Conservation (phyloP, 768 basidiomycete species). For the Kwoniella sp. region DNA sequence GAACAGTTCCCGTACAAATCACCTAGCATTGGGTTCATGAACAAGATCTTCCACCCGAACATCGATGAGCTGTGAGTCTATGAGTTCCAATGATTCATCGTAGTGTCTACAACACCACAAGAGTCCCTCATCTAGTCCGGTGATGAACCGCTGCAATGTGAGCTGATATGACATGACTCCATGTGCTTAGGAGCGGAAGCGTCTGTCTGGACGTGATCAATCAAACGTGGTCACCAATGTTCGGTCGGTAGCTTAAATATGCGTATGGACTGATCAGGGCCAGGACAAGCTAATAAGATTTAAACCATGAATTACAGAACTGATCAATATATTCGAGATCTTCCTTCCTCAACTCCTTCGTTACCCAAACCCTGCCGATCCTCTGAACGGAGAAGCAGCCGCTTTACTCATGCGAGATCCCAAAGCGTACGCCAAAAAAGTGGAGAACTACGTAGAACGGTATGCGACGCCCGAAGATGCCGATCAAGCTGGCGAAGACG, state of each 20-base stretch:
- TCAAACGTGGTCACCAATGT: slow-evolving; percentile 99
- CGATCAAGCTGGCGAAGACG: slow-evolving; percentile 67
- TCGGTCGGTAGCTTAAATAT: slow-evolving; percentile 64
- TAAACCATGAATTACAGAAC: slow-evolving; percentile 63
- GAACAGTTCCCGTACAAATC: slow-evolving; percentile 99
- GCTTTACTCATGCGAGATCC: slow-evolving; percentile 96
- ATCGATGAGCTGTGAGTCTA: slow-evolving; percentile 92
- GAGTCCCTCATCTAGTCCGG: too few relatives aligned
- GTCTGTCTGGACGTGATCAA: slow-evolving; percentile 99
- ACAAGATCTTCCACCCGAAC: slow-evolving; percentile 99
- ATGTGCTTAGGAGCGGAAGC: slow-evolving; percentile 75
- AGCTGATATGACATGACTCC: slow-evolving; percentile 10
- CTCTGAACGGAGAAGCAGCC: slow-evolving; percentile 96
- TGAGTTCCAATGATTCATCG: too few relatives aligned
- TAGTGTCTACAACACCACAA: too few relatives aligned
- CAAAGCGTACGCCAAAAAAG: slow-evolving; percentile 89
- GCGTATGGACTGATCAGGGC: background rate
- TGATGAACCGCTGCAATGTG: too few relatives aligned
- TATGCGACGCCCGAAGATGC: slow-evolving; percentile 89
- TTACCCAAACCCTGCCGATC: slow-evolving; percentile 98
- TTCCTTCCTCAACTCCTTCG: slow-evolving; percentile 95
- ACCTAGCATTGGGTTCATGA: slow-evolving; percentile 99
- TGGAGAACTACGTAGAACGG: slow-evolving; percentile 95
- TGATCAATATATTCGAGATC: slow-evolving; percentile 99
- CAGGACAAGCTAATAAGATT: background rate